Conservation (phyloP, 495 filamentous ascomycete species). For the Beverwykella pulmonaria region DNA sequence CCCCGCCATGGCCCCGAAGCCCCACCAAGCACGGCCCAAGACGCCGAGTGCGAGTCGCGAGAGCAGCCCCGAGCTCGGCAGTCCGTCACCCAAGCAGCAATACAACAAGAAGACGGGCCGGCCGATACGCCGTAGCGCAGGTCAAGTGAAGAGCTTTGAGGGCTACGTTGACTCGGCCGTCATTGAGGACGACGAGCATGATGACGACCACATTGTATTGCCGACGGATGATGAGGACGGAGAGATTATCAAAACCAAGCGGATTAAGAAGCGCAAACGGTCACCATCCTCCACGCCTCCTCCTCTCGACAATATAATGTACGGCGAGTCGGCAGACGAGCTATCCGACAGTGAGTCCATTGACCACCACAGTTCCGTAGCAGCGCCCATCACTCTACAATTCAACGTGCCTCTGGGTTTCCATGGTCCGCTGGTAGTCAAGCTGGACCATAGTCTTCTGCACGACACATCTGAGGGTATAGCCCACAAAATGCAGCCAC, state of each 20-base stretch:
- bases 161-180: conserved; percentile 31
- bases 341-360: conserved; percentile 16
- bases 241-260: conserved; percentile 6
- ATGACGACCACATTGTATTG: conserved; percentile 28
- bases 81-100: conserved; percentile 11
- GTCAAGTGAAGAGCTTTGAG: conserved; percentile 14
- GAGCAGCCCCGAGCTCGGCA: conserved; percentile 30
- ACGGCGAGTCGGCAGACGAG: conserved; percentile 21
- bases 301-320: conserved; percentile 32
- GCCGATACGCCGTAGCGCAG: conserved; percentile 29
- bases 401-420: conserved; percentile 43
- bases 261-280: conserved; percentile 27
- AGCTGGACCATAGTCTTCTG: conserved; percentile 29
- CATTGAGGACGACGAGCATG: conserved; percentile 30
- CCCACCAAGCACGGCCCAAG: background rate
- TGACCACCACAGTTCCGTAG: conserved; percentile 7
- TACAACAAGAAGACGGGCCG: conserved; percentile 35
- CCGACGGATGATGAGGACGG: conserved; percentile 36
- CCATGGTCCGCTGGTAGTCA: conserved; percentile 39
- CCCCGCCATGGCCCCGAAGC: conserved; percentile 10
- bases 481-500: conserved; percentile 6
- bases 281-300: conserved; percentile 33
- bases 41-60: conserved; percentile 6
- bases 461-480: background rate
- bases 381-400: conserved; percentile 29